Percentiles rank a stretch among this genome's conserved stretches.
Conservation (phyloP, 768 basidiomycete genomes). For the Naganishia onofrii region DNA sequence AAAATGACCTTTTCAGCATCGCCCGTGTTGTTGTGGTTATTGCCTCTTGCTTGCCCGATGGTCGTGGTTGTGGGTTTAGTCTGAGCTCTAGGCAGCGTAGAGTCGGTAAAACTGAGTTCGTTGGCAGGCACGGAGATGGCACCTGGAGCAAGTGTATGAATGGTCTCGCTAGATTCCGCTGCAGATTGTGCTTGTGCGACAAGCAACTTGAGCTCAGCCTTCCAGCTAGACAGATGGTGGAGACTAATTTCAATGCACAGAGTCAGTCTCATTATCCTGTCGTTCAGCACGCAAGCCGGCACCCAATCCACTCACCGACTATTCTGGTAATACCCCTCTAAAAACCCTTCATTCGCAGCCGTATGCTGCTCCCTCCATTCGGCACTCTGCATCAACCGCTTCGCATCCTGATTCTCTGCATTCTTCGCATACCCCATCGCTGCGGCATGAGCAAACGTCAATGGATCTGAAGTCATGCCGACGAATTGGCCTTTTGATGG, state of each 20-base stretch:
- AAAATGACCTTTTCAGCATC: slow-evolving; percentile 55
- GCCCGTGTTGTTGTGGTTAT: background rate
- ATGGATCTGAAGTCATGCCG: slow-evolving; percentile 55
- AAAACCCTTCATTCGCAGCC: slow-evolving; percentile 77
- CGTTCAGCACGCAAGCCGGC: too few relatives aligned
- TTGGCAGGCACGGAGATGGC: slow-evolving; percentile 35
- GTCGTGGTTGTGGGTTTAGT: background rate
- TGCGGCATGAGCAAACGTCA: slow-evolving; percentile 55
- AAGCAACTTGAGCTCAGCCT: slow-evolving; percentile 76
- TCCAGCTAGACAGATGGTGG: slow-evolving; percentile 91
- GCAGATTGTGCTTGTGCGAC: slow-evolving; percentile 76
- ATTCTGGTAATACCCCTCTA: slow-evolving; percentile 74
- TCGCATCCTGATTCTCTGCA: slow-evolving; percentile 68
- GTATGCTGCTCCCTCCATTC: slow-evolving; percentile 87
- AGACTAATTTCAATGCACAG: too few relatives aligned
- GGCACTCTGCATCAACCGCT: slow-evolving; percentile 75
- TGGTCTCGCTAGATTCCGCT: slow-evolving; percentile 36
- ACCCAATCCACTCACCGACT: slow-evolving; percentile 36
- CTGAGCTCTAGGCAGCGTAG: slow-evolving; percentile 38
- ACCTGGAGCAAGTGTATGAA: slow-evolving; percentile 35
- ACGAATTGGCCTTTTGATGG: slow-evolving; percentile 35
- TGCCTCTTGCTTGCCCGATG: slow-evolving; percentile 1
- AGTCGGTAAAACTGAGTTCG: slow-evolving; percentile 40
- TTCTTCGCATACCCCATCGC: slow-evolving; percentile 64
- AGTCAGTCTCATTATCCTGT: too few relatives aligned